Percentiles rank a stretch among this genome's conserved stretches.
Evolutionary conservation across 164 flowering plant species (phyloP).

Genomic region (Dillenia suffruticosa): DNA sequence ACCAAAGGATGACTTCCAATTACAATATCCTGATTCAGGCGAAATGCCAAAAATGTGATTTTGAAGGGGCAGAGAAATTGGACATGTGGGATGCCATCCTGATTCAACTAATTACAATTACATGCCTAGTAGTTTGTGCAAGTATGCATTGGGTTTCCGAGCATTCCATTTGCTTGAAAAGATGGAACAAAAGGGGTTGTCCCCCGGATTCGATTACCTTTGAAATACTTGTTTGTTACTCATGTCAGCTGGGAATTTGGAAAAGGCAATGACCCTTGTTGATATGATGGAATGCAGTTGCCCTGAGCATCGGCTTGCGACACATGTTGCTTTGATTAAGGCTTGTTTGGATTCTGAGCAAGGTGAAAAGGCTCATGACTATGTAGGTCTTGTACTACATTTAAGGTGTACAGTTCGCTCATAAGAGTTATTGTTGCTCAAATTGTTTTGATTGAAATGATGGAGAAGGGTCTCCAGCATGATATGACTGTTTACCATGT

Average conservation of each 20-base stretch:
- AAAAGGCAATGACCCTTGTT: constrained; percentile 33
- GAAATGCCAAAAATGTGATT: constrained; percentile 31
- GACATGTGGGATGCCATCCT: constrained; percentile 33
- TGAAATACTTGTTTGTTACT: constrained; percentile 40
- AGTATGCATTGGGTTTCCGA: constrained; percentile 30
- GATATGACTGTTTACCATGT: constrained; percentile 33
- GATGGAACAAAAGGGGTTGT: constrained; percentile 37
- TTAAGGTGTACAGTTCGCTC: constrained; percentile 45
- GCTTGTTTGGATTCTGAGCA: constrained; percentile 27
- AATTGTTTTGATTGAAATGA: constrained; percentile 56
- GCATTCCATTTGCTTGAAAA: constrained; percentile 31
- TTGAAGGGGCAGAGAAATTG: constrained; percentile 42
- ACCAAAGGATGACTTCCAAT: constrained; percentile 41
- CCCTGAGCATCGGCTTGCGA: constrained; percentile 46
- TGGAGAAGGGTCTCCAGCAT: constrained; percentile 57
- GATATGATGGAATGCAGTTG: constrained; percentile 38
- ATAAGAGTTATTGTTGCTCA: constrained; percentile 35
- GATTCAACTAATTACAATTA: constrained; percentile 37
- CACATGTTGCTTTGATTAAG: constrained; percentile 59
- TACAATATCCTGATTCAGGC: constrained; percentile 48
- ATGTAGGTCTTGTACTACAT: constrained; percentile 31
- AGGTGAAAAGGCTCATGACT: constrained; percentile 41
- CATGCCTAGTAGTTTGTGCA: constrained; percentile 49
- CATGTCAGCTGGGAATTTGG: constrained; percentile 35
- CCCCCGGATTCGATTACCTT: constrained; percentile 51